phyloP scores from a whole-genome alignment of 805 yeast genomes.

The Candida mattraensis region DNA sequence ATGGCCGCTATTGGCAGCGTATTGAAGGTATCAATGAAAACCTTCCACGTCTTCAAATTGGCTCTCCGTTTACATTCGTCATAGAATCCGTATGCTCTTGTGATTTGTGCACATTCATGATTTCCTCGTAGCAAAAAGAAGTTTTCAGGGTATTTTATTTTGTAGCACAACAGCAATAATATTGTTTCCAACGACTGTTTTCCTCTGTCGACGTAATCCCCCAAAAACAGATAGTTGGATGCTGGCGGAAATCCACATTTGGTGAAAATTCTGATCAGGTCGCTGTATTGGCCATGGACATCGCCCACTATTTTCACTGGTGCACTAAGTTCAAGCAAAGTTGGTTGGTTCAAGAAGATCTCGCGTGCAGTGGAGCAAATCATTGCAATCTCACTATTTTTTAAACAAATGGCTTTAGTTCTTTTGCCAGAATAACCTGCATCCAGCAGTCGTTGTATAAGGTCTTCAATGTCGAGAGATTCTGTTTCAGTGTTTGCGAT shows the following conservation, averaged over 20 bases:
- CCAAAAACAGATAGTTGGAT: slow-evolving; percentile 86
- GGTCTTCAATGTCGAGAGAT: slow-evolving; percentile 61
- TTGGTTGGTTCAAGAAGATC: slow-evolving; percentile 85
- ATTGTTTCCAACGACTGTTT: slow-evolving; percentile 95
- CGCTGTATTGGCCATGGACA: slow-evolving; percentile 96
- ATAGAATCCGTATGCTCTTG: slow-evolving; percentile 95
- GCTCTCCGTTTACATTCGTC: slow-evolving; percentile 97
- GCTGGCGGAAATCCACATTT: slow-evolving; percentile 97
- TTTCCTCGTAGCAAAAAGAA: slow-evolving; percentile 91
- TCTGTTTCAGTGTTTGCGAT: slow-evolving; percentile 4
- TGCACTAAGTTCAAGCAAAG: slow-evolving; percentile 80
- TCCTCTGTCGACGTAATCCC: slow-evolving; percentile 98
- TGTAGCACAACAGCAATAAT: slow-evolving; percentile 81
- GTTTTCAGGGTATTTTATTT: slow-evolving; percentile 95
- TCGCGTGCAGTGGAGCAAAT: slow-evolving; percentile 89
- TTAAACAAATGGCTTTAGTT: slow-evolving; percentile 84
- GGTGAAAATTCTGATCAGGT: slow-evolving; percentile 84
- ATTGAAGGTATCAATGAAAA: slow-evolving; percentile 91
- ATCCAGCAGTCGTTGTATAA: slow-evolving; percentile 87
- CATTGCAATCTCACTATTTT: slow-evolving; percentile 83
- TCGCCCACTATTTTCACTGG: slow-evolving; percentile 91
- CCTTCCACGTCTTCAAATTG: slow-evolving; percentile 90
- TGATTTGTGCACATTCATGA: slow-evolving; percentile 96
- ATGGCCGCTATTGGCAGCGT: slow-evolving; percentile 94
- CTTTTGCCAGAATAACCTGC: slow-evolving; percentile 96